Base-by-base conservation (phyloP, 2,329 filamentous ascomycete species). In the Fusarium xylarioides region DNA sequence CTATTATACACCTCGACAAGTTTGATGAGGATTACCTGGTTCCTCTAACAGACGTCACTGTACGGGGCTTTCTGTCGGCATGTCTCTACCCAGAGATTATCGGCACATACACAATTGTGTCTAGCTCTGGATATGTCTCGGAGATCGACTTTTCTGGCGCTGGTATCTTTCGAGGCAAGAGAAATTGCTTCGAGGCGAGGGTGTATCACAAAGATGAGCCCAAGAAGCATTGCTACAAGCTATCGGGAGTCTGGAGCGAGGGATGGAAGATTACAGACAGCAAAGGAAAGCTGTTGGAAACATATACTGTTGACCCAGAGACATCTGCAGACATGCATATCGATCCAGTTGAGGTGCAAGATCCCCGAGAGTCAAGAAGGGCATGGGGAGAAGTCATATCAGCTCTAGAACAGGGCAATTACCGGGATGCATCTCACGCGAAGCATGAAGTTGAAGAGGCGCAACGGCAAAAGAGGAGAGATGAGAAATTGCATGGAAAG, bases 361-460 rank as follows among this genome's bases (percentile, higher is more conserved):
- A 95, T 72, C 88, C 92, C 4, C 91, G 94, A 78, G 95, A 97
- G 83, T 93, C 92, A 14, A 88, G 94, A 16, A 88, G 90, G 43
- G 95, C 95, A 2, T 97, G 95, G 95, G 85, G 85, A 37, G 91
- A 91, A 70, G 94, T 97, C 6, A 91, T 93, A 0, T 85, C 87
- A 7, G 93, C 91, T 30, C 92, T 97, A 64, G 82, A 85, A n/a
- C 86, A 85, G 66, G 92, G 92, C 30, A 91, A 97, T 78, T 92
- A 95, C 87, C 90, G 94, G 63, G 85, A 86, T 11, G 93, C 92
- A 0, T 89, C 89, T 0, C 81, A 82, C 1, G 92, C 95, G 78
- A 97, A 97, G 84, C 89, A 88, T 12, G 90, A 91, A 78, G 93
- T 97, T 63, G 95, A 97, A 81, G 92, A 95, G 77, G 89, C 90